phyloP scores from a whole-genome alignment of 495 filamentous ascomycete genomes.

The Trichoderma reesei region DNA sequence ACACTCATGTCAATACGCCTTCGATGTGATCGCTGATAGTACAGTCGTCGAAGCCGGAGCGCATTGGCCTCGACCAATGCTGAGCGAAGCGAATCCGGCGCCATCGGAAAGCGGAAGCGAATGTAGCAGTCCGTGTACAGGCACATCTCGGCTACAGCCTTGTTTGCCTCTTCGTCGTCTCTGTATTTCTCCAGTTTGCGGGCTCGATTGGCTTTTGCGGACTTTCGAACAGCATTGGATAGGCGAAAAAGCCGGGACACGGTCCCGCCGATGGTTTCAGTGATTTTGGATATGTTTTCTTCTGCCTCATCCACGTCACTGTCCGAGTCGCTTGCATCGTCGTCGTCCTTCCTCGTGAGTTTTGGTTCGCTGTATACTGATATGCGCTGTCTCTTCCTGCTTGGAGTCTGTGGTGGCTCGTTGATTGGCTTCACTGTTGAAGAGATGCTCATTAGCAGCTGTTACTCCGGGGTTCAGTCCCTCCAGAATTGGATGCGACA shows the following conservation, averaged over 20 bases:
- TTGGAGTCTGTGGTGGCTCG: conserved; percentile 17
- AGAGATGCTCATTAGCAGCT: conserved; percentile 18
- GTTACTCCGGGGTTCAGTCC: neutral
- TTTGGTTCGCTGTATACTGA: conserved; percentile 17
- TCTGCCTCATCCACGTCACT: conserved; percentile 20
- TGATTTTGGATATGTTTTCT: conserved; percentile 23
- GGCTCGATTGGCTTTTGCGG: conserved; percentile 22
- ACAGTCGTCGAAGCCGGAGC: conserved; percentile 28
- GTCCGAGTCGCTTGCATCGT: conserved; percentile 23
- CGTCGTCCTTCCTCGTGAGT: conserved; percentile 19
- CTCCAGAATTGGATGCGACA: neutral
- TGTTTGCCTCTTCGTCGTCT: conserved; percentile 26
- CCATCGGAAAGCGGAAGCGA: conserved; percentile 21
- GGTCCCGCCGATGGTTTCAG: conserved; percentile 23
- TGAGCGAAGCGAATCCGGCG: conserved; percentile 23
- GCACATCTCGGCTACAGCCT: conserved; percentile 23
- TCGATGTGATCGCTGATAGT: conserved; percentile 26
- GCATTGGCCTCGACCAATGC: conserved; percentile 26
- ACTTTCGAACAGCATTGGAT: conserved; percentile 26
- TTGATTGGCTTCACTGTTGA: conserved; percentile 25
- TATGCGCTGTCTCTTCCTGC: conserved; percentile 24
- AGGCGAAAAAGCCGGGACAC: conserved; percentile 26
- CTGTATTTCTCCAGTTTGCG: conserved; percentile 21
- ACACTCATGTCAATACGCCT: conserved; percentile 23
- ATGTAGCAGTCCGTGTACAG: conserved; percentile 26